phyloP scores from a whole-genome alignment of 2,329 filamentous ascomycete genomes.

The Domatiomyces catenatus region DNA sequence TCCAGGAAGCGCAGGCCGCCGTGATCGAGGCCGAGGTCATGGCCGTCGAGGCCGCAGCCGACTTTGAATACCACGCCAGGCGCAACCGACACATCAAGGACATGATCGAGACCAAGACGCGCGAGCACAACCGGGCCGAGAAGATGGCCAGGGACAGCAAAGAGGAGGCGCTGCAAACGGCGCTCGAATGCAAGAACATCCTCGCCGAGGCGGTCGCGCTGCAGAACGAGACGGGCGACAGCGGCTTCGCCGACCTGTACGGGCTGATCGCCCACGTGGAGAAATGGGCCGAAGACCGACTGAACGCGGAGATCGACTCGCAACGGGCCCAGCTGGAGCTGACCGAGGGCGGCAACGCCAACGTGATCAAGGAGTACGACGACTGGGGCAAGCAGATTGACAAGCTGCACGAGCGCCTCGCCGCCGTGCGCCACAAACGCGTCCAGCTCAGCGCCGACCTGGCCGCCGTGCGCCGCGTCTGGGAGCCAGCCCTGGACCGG shows the following conservation, averaged over 20 bases:
- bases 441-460: slow-evolving; percentile 45
- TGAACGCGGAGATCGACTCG: slow-evolving; percentile 59
- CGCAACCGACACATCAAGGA: slow-evolving; percentile 47
- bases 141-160: slow-evolving; percentile 2
- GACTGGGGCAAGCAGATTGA: slow-evolving; percentile 53
- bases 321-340: slow-evolving; percentile 63
- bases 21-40: slow-evolving; percentile 56
- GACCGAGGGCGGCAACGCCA: slow-evolving; percentile 50
- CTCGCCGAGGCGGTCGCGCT: slow-evolving; percentile 20
- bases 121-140: slow-evolving; percentile 25
- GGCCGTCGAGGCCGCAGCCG: slow-evolving; percentile 67
- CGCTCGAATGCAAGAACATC: slow-evolving; percentile 12
- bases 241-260: slow-evolving; percentile 6
- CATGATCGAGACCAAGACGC: slow-evolving; percentile 27
- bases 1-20: slow-evolving; percentile 47
- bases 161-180: slow-evolving; percentile 6
- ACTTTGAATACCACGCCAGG: slow-evolving; percentile 51
- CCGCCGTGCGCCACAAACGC: slow-evolving; percentile 36
- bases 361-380: slow-evolving; percentile 64
- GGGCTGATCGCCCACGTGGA: slow-evolving; percentile 23
- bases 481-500: slow-evolving; percentile 70
- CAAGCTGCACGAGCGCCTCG: slow-evolving; percentile 30
- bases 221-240: slow-evolving; percentile 8
- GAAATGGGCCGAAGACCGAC: slow-evolving; percentile 42
- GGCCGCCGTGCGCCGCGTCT: slow-evolving; percentile 49